Evolutionary conservation across 1,284 basidiomycete species (phyloP).

Genomic region (Sporisorium graminicola): DNA sequence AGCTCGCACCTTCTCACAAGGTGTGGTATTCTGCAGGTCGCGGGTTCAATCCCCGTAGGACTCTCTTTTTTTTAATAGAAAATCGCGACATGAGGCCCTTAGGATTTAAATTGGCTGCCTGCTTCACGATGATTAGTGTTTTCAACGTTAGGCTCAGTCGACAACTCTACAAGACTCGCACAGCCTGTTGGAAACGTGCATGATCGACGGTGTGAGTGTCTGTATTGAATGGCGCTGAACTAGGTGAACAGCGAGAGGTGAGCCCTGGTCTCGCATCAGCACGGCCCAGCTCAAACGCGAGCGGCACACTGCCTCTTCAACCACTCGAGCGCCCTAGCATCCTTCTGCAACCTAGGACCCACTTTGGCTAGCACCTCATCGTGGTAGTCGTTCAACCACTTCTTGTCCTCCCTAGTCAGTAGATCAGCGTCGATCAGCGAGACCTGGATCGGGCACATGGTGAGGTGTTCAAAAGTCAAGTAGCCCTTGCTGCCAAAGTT

Average conservation of each 20-base stretch:
- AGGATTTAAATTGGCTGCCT: no score
- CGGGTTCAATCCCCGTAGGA: constrained; percentile 59
- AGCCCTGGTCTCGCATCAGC: no score
- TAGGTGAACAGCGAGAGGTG: not conserved
- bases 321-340: constrained; percentile 82
- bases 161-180: not conserved
- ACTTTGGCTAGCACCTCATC: constrained; percentile 82
- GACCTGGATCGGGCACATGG: constrained; percentile 82
- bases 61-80: constrained; percentile 17
- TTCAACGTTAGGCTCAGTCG: no score
- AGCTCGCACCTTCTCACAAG: not conserved
- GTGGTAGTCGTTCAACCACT: constrained; percentile 90
- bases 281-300: constrained; percentile 9
- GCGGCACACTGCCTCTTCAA: constrained; percentile 76
- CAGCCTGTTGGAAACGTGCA: no score
- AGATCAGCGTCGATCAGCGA: constrained; percentile 80
- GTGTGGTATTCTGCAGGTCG: constrained; percentile 48
- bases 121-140: not conserved
- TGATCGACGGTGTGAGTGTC: no score
- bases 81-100: constrained; percentile 5
- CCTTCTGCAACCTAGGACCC: constrained; percentile 79
- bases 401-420: constrained; percentile 77
- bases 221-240: not conserved
- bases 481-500: constrained; percentile 79
- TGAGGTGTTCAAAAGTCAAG: constrained; percentile 57